phyloP scores from a whole-genome alignment of 768 basidiomycete genomes.

The Coprinopsis sp. region DNA sequence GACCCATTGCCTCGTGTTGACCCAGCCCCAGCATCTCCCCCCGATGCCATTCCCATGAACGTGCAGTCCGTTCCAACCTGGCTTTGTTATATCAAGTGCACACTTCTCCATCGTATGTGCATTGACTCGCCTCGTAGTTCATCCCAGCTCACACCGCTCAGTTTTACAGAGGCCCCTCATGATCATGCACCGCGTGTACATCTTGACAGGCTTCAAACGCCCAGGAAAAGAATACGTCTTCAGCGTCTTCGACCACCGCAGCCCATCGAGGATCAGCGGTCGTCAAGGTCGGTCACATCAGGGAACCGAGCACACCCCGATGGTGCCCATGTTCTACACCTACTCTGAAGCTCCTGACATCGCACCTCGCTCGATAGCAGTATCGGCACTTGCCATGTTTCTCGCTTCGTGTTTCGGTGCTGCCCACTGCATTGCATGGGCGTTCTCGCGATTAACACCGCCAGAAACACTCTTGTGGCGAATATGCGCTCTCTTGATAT shows the following conservation, averaged over 20 bases:
- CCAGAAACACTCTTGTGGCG: constrained; percentile 20
- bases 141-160: background rate
- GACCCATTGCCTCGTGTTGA: too few species aligned
- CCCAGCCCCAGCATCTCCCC: too few species aligned
- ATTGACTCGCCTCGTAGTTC: background rate
- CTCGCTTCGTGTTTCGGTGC: constrained; percentile 15
- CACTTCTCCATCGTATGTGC: too few species aligned
- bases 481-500: constrained; percentile 3
- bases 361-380: background rate
- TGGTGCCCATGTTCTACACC: constrained; percentile 4
- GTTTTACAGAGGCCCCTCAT: background rate
- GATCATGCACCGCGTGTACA: background rate
- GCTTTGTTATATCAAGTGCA: too few species aligned
- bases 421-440: constrained; percentile 19
- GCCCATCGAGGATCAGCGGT: background rate
- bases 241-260: background rate
- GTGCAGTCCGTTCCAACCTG: too few species aligned
- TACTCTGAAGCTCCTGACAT: background rate
- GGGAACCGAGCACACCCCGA: too few species aligned
- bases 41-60: too few species aligned
- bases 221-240: background rate
- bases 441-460: constrained; percentile 15
- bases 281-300: background rate
- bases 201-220: constrained; percentile 3
- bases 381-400: constrained; percentile 3